Base-by-base conservation (phyloP, 176 grass and related monocot species). In the Rhynchospora breviuscula region DNA sequence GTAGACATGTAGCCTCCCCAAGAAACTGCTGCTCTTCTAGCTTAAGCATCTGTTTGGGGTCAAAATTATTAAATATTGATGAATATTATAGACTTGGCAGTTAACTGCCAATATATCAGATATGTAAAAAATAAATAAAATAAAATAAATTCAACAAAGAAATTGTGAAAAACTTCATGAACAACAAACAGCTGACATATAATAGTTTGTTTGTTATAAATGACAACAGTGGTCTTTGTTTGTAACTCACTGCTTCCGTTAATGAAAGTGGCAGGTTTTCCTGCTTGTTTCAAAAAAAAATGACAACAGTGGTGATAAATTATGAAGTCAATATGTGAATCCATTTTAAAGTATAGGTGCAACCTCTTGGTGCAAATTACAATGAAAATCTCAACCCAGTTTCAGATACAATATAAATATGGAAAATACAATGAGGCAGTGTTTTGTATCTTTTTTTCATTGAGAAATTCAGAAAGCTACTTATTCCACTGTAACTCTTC, bases 11-110 rank as follows among this genome's bases (percentile, higher is more conserved):
- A 84, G 89, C 88, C 88, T 95, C 96, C 75, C 93, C 96, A 87
- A 99, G 91, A 90, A 99, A 93, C 52, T 92, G 85, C 87, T 99
- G 93, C 52, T 95, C 96, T 86, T 99, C 96, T 67, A 99, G 78
- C 81, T 91, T 99, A 88, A 99, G 89, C 83, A 92, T 95, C 96
- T 99, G 86, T 59, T 86, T 84, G 85, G 48, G 81, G 56, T 59
- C 83, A 65, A 86, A 64, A 56, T 22, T 54, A 77, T 77, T 77
- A 77, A 76, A 77, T 77, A 77, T 56, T 77, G 73, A 56, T 66
- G 83, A 22, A 22, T 49, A 62, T 87, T 87, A 84, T 80, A 84
- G 63, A 87, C 1, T 31, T 70, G 65, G 14, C 60, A 84, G 79
- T 46, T 44, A 87, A 46, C 79, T 85, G 26, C 26, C 70, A 79